Percentiles rank a stretch among this genome's conserved stretches.
Conservation (phyloP, 225 moss, liverwort and hornwort genomes). For the Marchantia polymorpha region DNA sequence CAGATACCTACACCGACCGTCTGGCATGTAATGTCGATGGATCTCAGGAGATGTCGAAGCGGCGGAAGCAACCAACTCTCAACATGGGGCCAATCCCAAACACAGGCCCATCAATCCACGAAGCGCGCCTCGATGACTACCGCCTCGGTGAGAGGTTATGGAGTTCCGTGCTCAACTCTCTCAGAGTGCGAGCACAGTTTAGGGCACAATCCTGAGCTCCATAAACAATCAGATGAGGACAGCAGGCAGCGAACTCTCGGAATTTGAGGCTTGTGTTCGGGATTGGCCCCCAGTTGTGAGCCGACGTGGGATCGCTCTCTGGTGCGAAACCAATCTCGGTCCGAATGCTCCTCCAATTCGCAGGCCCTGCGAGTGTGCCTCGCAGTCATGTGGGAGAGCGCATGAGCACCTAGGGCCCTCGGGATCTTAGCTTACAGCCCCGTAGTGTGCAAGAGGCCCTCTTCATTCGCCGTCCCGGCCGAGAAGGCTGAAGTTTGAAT, state of each 20-base stretch:
- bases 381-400: background rate
- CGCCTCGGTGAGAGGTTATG: background rate
- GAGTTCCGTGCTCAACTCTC: background rate
- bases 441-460: background rate
- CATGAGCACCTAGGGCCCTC: background rate
- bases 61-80: background rate
- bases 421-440: background rate
- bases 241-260: background rate
- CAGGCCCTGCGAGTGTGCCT: background rate
- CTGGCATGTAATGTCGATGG: background rate
- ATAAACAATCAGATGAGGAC: background rate
- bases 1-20: background rate
- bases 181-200: background rate
- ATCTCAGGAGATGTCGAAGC: background rate
- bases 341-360: background rate
- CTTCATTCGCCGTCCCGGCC: background rate
- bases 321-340: background rate
- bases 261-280: conserved; percentile 16
- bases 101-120: background rate
- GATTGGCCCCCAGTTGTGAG: conserved; percentile 15
- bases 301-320: background rate
- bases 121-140: background rate
- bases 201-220: background rate
- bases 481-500: background rate
- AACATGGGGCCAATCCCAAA: conserved; percentile 23